These are phyloP conservation scores for Pseudogymnoascus sp. DNA, from an alignment of 2,329 filamentous ascomycete genomes.

Conservation along the genomic window DNA sequence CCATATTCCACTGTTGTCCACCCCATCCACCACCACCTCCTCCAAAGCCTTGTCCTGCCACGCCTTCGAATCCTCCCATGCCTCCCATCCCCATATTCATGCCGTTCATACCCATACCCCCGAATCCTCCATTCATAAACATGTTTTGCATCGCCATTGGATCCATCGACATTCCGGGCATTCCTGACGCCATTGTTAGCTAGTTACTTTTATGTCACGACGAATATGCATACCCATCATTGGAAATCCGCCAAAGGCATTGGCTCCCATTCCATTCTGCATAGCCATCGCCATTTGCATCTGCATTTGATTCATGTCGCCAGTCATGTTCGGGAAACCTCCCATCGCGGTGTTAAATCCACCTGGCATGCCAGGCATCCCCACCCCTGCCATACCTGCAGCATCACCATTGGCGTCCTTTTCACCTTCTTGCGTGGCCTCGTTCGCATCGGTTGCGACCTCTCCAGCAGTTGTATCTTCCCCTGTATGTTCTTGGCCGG, in stretches of 20 bases:
- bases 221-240: conserved; percentile 72
- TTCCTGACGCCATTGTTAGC: conserved; percentile 45
- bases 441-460: conserved; percentile 12
- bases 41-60: conserved; percentile 50
- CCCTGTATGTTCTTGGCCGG: conserved; percentile 24
- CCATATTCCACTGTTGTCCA: conserved; percentile 71
- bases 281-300: conserved; percentile 77
- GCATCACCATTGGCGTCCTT: conserved; percentile 17
- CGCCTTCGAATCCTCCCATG: conserved; percentile 57
- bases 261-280: conserved; percentile 57
- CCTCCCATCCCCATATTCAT: conserved; percentile 67
- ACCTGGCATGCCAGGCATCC: conserved; percentile 30
- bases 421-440: conserved; percentile 7
- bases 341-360: conserved; percentile 34
- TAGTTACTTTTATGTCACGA: conserved; percentile 12
- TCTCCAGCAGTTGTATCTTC: conserved; percentile 14
- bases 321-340: conserved; percentile 37
- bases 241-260: conserved; percentile 51
- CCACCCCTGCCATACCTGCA: background rate
- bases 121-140: conserved; percentile 72
- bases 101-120: conserved; percentile 71
- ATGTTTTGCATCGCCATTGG: conserved; percentile 66
- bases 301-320: conserved; percentile 70
- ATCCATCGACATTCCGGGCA: conserved; percentile 82
- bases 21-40: conserved; percentile 60